Percentiles rank a stretch among this genome's conserved stretches.
phyloP scores from a whole-genome alignment of 768 basidiomycete genomes.

The Pluteus cervinus region DNA sequence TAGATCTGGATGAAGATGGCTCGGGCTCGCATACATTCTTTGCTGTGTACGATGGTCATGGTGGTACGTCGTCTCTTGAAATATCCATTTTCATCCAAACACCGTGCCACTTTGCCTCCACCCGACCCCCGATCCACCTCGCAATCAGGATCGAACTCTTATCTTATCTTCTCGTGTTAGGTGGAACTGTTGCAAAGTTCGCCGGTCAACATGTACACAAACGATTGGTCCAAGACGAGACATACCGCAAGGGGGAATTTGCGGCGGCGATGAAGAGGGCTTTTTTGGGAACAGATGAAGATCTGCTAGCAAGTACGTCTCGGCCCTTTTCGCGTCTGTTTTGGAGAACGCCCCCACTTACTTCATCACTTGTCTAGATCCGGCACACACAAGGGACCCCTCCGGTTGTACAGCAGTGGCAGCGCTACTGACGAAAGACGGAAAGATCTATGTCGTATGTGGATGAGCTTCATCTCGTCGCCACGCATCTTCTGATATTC shows the following conservation, averaged over 20 bases:
- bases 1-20: slow-evolving; percentile 55
- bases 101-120: too few species aligned
- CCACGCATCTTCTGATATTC: slow-evolving; percentile 5
- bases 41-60: slow-evolving; percentile 97
- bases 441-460: slow-evolving; percentile 75
- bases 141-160: too few species aligned
- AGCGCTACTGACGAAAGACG: slow-evolving; percentile 72
- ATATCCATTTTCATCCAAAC: slow-evolving; percentile 10
- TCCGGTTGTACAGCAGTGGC: slow-evolving; percentile 97
- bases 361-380: slow-evolving; percentile 44
- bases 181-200: slow-evolving; percentile 78
- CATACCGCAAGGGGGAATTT: slow-evolving; percentile 67
- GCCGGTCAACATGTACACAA: slow-evolving; percentile 82
- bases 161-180: slow-evolving; percentile 33
- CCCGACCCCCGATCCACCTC: too few species aligned
- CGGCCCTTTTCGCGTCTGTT: slow-evolving; percentile 8
- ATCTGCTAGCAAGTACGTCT: slow-evolving; percentile 72
- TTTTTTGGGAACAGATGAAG: slow-evolving; percentile 93
- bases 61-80: slow-evolving; percentile 50
- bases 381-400: slow-evolving; percentile 82
- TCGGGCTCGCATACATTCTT: slow-evolving; percentile 72
- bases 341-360: too few species aligned
- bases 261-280: slow-evolving; percentile 77
- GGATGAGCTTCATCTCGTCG: slow-evolving; percentile 2
- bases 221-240: slow-evolving; percentile 64